phyloP scores from a whole-genome alignment of 495 filamentous ascomycete genomes.

The Penicillium egyptiacum region DNA sequence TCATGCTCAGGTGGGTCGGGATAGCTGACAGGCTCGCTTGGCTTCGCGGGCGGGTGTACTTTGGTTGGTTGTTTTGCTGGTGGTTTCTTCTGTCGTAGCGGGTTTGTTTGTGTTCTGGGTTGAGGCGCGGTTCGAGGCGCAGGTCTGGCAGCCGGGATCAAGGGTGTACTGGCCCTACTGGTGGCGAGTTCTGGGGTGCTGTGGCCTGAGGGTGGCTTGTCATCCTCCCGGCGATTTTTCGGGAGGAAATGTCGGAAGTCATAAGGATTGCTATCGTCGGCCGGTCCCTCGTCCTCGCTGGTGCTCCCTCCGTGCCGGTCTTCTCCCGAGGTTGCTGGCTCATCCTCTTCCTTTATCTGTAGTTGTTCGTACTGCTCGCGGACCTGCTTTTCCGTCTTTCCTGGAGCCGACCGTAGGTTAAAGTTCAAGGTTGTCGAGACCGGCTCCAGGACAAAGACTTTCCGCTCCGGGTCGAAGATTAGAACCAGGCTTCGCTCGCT shows the following conservation, averaged over 20 bases:
- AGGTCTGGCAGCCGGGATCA: constrained; percentile 31
- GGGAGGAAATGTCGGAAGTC: constrained; percentile 60
- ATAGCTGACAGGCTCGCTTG: constrained; percentile 13
- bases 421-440: constrained; percentile 55
- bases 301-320: constrained; percentile 41
- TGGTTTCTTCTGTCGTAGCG: constrained; percentile 35
- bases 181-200: constrained; percentile 42
- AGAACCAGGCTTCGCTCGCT: constrained; percentile 47
- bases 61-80: constrained; percentile 21
- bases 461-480: constrained; percentile 52
- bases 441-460: constrained; percentile 53
- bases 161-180: constrained; percentile 38
- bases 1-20: constrained; percentile 24
- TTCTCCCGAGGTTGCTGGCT: constrained; percentile 36
- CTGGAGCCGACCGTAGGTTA: constrained; percentile 54
- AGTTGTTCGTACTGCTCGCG: constrained; percentile 49
- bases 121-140: constrained; percentile 31
- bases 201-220: constrained; percentile 37
- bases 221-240: constrained; percentile 36
- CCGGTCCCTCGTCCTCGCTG: constrained; percentile 45
- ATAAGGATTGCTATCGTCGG: constrained; percentile 56
- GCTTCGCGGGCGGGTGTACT: constrained; percentile 19
- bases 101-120: constrained; percentile 38
- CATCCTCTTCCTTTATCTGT: constrained; percentile 43
- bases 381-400: constrained; percentile 47